Base-by-base conservation (phyloP, 1,284 basidiomycete genomes). In the Tilletia indica region DNA sequence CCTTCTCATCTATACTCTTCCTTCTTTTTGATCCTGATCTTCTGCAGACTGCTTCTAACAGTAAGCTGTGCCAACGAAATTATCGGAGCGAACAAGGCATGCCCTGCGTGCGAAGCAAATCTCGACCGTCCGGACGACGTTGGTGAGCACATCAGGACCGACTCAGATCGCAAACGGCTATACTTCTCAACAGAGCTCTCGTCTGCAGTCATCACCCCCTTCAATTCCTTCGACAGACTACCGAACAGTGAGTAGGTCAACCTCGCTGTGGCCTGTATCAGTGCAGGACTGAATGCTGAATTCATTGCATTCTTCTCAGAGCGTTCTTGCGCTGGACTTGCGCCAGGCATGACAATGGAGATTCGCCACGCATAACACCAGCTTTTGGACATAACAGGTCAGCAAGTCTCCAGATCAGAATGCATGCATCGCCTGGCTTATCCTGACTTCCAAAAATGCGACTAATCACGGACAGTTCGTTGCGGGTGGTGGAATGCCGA, bases 311-410 rank as follows among this genome's bases (percentile, higher is more conserved):
- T 58, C 19, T 16, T 16, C n/a, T 21, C 68, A 73, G 72, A 70
- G 75, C 5, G 74, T 77, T 36, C 72, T 78, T n/a, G n/a, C 39
- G 75, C 77, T 51, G 77, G 77, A 3, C 54, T 78, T 25, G 56
- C 70, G 8, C 77, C 77, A 5, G 64, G 42, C 31, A 73, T 72
- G 58, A 68, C 76, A n/a, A 66, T 74, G 49, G 77, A 78, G 42
- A 75, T 78, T 78, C 38, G 71, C 71, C n/a, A 68, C 61, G 5
- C 70, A 73, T n/a, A 70, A 70, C 21, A 70, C 76, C 8, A 69
- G 68, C 36, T 76, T 78, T 69, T 78, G 77, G 77, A 51, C 47
- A 19, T 77, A 77, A 54, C 76, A 77, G 68, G 66, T 72, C 8
- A 38, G 70, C 12, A 68, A 71, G 25, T 31, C 25, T 31, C 25